These are phyloP conservation scores for Pugionium cornutum DNA, from an alignment of 345 rosid genomes.

Conservation along the genomic window DNA sequence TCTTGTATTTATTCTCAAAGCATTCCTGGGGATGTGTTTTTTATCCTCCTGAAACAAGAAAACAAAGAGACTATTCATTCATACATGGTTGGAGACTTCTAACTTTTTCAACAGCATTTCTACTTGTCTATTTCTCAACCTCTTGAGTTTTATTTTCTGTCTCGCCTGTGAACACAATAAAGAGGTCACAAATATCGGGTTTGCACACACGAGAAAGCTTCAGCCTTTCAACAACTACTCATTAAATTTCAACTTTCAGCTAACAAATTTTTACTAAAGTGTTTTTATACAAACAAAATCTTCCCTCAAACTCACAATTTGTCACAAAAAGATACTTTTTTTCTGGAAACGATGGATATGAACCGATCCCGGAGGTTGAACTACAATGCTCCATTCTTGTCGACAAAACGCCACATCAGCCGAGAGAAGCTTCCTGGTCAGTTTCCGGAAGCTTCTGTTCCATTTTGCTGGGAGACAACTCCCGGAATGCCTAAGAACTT, in stretches of 20 bases:
- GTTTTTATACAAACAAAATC: conserved; percentile 29
- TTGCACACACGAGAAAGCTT: conserved; percentile 56
- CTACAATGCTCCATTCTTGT: conserved; percentile 70
- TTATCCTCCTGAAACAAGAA: conserved; percentile 28
- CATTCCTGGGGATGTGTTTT: conserved; percentile 32
- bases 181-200: conserved; percentile 41
- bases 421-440: conserved; percentile 37
- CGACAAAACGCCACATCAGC: conserved; percentile 52
- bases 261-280: not conserved
- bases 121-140: conserved; percentile 3
- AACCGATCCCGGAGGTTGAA: conserved; percentile 56
- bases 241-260: conserved; percentile 35
- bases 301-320: conserved; percentile 16
- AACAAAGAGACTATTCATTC: conserved; percentile 27
- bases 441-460: conserved; percentile 48
- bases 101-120: not conserved
- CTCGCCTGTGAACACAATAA: conserved; percentile 52
- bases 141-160: not conserved
- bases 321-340: conserved; percentile 13
- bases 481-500: conserved; percentile 72
- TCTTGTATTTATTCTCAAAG: conserved; percentile 39
- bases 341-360: conserved; percentile 36
- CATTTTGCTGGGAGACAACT: conserved; percentile 85
- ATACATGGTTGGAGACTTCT: not conserved
- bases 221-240: conserved; percentile 40